Conservation (phyloP, 306 rosid species). For the Castanospermum australe region DNA sequence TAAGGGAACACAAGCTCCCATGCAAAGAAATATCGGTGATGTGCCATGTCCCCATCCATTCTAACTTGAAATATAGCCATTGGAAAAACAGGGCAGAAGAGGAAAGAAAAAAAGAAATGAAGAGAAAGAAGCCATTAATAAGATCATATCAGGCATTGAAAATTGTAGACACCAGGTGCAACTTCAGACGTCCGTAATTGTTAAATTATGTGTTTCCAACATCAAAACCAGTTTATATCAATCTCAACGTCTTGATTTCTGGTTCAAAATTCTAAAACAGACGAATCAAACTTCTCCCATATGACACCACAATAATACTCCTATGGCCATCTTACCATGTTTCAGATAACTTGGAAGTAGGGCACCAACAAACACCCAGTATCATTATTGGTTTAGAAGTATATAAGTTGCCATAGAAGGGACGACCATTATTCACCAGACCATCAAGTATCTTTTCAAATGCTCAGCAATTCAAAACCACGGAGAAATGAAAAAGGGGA, state of each 20-base stretch:
- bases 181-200: not conserved
- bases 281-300: not conserved
- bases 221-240: not conserved
- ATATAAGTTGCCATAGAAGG: not conserved
- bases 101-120: not conserved
- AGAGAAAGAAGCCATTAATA: not conserved
- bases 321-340: not conserved
- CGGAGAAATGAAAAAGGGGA: not conserved
- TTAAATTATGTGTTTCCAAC: not conserved
- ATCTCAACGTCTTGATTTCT: not conserved
- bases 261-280: not conserved
- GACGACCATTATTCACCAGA: not conserved
- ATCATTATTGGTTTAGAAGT: not conserved
- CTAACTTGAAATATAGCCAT: not conserved
- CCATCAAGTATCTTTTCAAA: not conserved
- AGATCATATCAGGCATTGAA: not conserved
- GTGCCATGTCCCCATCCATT: not conserved
- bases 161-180: not conserved
- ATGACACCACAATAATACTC: not conserved
- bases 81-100: not conserved
- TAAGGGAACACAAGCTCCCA: not conserved
- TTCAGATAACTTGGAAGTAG: not conserved
- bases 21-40: slow-evolving; percentile 2
- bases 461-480: not conserved
- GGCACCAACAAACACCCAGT: not conserved